phyloP scores from a whole-genome alignment of 1,139 yeast species.

The Pichia sp. region DNA sequence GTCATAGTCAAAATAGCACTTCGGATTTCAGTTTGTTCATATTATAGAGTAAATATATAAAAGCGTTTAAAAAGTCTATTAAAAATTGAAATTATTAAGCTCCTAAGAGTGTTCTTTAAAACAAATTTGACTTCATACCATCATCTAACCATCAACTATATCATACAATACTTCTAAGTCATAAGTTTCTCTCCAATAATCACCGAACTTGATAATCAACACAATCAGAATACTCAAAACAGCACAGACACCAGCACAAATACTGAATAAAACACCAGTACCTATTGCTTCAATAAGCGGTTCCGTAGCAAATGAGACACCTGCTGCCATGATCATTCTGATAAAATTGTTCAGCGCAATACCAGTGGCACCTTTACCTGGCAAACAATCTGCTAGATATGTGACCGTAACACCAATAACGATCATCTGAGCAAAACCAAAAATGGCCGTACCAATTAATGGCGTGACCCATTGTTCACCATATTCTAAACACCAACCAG shows the following conservation, averaged over 20 bases:
- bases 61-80: no score
- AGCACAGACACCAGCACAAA: constrained; percentile 49
- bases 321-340: constrained; percentile 67
- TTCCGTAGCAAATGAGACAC: constrained; percentile 66
- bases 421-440: constrained; percentile 81
- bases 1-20: no score
- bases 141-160: constrained; percentile 22
- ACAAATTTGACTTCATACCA: no score
- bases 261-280: constrained; percentile 60
- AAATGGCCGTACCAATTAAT: constrained; percentile 68
- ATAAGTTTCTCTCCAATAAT: constrained; percentile 55
- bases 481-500: constrained; percentile 74
- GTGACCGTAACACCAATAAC: constrained; percentile 77
- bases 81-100: no score
- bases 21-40: no score
- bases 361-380: constrained; percentile 86
- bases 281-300: constrained; percentile 60
- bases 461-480: constrained; percentile 70
- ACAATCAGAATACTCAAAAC: constrained; percentile 37
- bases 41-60: no score
- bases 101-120: no score
- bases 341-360: constrained; percentile 74
- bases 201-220: constrained; percentile 50
- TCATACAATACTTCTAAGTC: constrained; percentile 55
- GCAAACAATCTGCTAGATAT: constrained; percentile 74